Percentiles rank a stretch among this genome's conserved stretches.
Evolutionary conservation across 495 filamentous ascomycete genomes (phyloP).

Genomic region (Entonaema liquescens): DNA sequence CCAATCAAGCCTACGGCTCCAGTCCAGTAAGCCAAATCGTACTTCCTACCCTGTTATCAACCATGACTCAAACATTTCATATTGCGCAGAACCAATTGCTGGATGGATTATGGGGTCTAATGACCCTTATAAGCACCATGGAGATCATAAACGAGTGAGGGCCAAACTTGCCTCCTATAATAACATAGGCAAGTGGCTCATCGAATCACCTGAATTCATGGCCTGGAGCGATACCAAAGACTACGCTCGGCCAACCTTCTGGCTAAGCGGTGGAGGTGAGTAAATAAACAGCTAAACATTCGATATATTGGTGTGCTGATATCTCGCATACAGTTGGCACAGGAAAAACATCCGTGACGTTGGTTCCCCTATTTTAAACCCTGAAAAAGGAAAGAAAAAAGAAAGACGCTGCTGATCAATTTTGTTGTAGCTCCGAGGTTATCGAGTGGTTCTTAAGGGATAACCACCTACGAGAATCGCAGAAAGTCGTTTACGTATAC

Average conservation of each 20-base stretch:
- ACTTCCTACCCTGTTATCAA: neutral
- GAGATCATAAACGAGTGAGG: slow-evolving; percentile 2
- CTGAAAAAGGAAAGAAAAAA: too few relatives aligned
- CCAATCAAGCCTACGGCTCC: neutral
- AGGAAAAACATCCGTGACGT: neutral
- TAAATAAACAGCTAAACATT: neutral
- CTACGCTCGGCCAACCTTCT: neutral
- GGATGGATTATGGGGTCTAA: neutral
- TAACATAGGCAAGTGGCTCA: slow-evolving; percentile 3
- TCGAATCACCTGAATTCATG: neutral
- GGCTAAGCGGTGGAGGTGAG: neutral
- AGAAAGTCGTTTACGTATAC: neutral
- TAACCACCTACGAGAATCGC: neutral
- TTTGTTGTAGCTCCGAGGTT: neutral
- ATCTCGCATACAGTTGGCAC: neutral
- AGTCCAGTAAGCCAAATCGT: neutral
- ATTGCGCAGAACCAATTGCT: neutral
- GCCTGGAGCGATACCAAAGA: neutral
- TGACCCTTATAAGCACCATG: neutral
- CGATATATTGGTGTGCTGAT: neutral
- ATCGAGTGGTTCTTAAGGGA: neutral
- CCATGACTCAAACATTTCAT: neutral
- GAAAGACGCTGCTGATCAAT: neutral
- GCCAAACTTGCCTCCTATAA: neutral
- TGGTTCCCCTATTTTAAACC: neutral